Conservation (phyloP, 768 basidiomycete species). For the Pisolithus marmoratus region DNA sequence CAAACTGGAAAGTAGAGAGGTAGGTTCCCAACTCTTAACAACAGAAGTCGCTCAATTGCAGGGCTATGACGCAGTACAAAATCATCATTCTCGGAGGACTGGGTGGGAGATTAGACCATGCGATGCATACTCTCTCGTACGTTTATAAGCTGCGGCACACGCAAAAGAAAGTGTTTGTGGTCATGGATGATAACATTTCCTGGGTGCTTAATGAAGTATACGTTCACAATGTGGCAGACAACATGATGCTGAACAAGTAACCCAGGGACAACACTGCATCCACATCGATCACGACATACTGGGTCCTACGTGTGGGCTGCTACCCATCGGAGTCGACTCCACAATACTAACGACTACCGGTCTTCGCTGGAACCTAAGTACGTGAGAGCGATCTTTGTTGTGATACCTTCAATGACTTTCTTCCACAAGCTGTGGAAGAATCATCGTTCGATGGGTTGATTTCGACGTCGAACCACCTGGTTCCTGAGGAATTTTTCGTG, state of each 20-base stretch:
- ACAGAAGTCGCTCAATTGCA: neutral
- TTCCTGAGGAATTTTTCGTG: constrained; percentile 59
- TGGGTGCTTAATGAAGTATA: constrained; percentile 81
- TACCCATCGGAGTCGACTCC: constrained; percentile 80
- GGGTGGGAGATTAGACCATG: constrained; percentile 90
- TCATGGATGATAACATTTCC: constrained; percentile 88
- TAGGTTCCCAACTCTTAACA: constrained; percentile 12
- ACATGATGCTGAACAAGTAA: neutral
- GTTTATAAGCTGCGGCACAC: constrained; percentile 71
- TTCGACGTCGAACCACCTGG: constrained; percentile 91
- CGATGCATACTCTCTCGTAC: constrained; percentile 81
- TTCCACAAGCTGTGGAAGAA: constrained; percentile 41
- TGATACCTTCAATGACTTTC: neutral
- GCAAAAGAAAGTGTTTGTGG: constrained; percentile 57
- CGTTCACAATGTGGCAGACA: constrained; percentile 1
- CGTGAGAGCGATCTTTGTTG: neutral
- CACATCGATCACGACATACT: constrained; percentile 65
- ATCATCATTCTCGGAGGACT: constrained; percentile 84
- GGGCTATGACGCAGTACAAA: constrained; percentile 42
- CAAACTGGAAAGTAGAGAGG: constrained; percentile 32
- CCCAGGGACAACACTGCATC: constrained; percentile 80
- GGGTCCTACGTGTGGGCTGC: constrained; percentile 89
- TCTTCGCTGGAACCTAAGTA: constrained; percentile 86
- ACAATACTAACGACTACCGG: constrained; percentile 80
- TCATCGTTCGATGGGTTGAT: constrained; percentile 84